Evolutionary conservation across 306 rosid species (phyloP).

Genomic region (Malus asiatica): DNA sequence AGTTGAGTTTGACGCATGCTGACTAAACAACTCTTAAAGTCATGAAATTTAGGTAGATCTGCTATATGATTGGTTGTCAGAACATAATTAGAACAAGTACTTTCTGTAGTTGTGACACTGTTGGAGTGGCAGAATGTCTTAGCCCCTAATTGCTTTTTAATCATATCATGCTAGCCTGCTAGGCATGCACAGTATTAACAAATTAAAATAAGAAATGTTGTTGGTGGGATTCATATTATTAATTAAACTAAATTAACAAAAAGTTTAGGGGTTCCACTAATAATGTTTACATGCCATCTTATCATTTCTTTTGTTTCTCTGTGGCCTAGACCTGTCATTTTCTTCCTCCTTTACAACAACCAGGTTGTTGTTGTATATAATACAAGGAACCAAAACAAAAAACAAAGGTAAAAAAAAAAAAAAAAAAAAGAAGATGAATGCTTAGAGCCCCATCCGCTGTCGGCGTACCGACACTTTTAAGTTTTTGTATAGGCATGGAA

Average conservation of each 20-base stretch:
- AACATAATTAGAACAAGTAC: background rate
- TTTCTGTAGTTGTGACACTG: background rate
- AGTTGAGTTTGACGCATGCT: background rate
- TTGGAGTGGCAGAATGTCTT: background rate
- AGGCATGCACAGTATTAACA: background rate
- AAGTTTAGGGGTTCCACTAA: background rate
- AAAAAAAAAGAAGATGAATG: background rate
- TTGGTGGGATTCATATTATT: background rate
- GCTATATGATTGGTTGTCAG: background rate
- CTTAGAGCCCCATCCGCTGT: conserved; percentile 28
- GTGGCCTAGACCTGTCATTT: conserved; percentile 35
- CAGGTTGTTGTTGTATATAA: conserved; percentile 16
- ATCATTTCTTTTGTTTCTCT: conserved; percentile 13
- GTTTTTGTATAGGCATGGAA: conserved; percentile 11
- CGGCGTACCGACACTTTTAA: conserved; percentile 67
- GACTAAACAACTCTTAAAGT: background rate
- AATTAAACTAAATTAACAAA: too few species aligned
- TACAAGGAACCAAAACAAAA: conserved; percentile 7
- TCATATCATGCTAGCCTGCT: background rate
- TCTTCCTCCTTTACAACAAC: conserved; percentile 17
- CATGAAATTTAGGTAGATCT: background rate
- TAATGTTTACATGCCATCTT: background rate
- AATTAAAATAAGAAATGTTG: background rate
- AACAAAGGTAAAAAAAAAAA: background rate
- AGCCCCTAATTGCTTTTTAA: background rate